Evolutionary conservation across 495 filamentous ascomycete genomes (phyloP).

Genomic region (Aspergillus conjunctus): DNA sequence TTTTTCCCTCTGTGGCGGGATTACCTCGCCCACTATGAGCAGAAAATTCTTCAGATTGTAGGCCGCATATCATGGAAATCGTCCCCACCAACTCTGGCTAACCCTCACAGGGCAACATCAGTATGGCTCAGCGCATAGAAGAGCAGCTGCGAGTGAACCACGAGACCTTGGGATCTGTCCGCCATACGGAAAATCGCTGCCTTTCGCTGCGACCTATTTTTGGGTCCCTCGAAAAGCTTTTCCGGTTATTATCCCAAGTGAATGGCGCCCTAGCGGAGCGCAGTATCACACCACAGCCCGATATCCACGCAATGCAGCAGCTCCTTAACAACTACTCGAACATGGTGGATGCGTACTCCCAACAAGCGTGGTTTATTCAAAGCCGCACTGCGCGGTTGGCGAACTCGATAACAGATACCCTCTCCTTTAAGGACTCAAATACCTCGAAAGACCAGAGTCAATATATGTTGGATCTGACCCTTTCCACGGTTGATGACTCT

Average conservation of each 20-base stretch:
- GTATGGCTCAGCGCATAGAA: slow-evolving; percentile 35
- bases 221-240: slow-evolving; percentile 16
- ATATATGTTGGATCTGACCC: slow-evolving; percentile 43
- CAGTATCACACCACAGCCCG: not conserved
- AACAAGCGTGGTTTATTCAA: slow-evolving; percentile 35
- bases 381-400: slow-evolving; percentile 34
- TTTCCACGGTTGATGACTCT: slow-evolving; percentile 40
- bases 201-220: slow-evolving; percentile 26
- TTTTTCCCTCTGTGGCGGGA: slow-evolving; percentile 44
- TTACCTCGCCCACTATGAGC: slow-evolving; percentile 40
- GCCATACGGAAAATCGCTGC: slow-evolving; percentile 33
- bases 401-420: slow-evolving; percentile 38
- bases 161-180: slow-evolving; percentile 31
- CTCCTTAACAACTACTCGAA: slow-evolving; percentile 25
- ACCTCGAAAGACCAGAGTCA: slow-evolving; percentile 38
- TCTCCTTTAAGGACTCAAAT: slow-evolving; percentile 41
- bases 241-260: slow-evolving; percentile 14
- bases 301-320: slow-evolving; percentile 14
- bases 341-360: slow-evolving; percentile 25
- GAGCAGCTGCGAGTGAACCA: slow-evolving; percentile 34
- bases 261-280: slow-evolving; percentile 13
- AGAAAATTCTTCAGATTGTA: slow-evolving; percentile 36
- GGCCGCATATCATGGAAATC: not conserved
- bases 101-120: slow-evolving; percentile 24
- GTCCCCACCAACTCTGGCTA: not conserved